A percentile compares a stretch with the other conserved stretches of the same genome.
phyloP scores from a whole-genome alignment of 306 rosid species.

The Fragaria vesca region DNA sequence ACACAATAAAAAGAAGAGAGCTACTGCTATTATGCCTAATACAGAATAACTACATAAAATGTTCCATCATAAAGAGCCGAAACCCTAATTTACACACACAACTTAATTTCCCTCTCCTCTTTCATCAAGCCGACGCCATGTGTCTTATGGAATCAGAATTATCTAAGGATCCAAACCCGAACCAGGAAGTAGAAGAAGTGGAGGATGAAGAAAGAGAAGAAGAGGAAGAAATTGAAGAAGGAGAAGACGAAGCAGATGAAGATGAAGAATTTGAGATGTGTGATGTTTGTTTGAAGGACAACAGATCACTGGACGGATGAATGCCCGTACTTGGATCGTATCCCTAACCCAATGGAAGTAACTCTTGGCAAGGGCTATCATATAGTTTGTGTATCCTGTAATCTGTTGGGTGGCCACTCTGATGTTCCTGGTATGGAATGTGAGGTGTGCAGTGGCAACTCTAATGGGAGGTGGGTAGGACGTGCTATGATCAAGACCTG shows the following conservation, averaged over 20 bases:
- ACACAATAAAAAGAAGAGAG: no score
- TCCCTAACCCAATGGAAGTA: background rate
- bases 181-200: no score
- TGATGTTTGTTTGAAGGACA: background rate
- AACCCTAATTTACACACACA: no score
- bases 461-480: background rate
- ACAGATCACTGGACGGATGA: background rate
- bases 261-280: background rate
- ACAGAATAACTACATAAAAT: no score
- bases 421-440: background rate
- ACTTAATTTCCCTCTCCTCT: no score
- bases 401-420: background rate
- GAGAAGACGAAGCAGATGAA: background rate
- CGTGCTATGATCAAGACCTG: background rate
- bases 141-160: no score
- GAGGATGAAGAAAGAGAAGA: background rate
- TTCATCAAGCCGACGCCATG: no score
- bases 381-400: background rate
- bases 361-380: background rate
- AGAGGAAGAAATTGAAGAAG: background rate
- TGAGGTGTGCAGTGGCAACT: background rate
- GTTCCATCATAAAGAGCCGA: no score
- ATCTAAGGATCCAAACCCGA: no score
- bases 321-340: background rate
- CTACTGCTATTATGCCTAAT: no score